Evolutionary conservation across 148 eudicot genomes (phyloP).

Genomic region (Arctostaphylos glauca): DNA sequence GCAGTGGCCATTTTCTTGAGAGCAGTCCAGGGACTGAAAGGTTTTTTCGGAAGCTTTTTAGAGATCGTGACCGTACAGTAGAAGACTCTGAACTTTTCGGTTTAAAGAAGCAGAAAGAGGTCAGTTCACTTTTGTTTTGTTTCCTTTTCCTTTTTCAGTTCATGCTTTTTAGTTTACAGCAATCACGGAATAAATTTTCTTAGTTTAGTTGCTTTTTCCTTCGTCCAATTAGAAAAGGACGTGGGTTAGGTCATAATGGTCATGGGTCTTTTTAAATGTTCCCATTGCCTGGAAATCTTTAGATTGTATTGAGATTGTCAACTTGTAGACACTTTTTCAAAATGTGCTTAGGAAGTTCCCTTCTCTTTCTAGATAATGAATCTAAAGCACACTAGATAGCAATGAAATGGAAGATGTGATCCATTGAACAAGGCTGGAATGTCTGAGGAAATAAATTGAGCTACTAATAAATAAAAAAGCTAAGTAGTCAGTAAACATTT

Average conservation of each 20-base stretch:
- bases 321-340: not conserved
- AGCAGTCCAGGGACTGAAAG: conserved; percentile 97
- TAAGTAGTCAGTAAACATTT: not conserved
- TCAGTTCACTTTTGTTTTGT: conserved; percentile 35
- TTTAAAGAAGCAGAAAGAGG: conserved; percentile 67
- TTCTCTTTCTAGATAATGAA: not conserved
- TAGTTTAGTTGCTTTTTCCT: not conserved
- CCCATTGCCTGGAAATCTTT: not conserved
- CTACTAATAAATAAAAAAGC: too few relatives aligned
- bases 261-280: not conserved
- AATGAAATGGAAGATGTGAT: not conserved
- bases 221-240: not conserved
- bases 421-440: not conserved
- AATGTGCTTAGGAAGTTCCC: not conserved
- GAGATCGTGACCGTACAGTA: conserved; percentile 89
- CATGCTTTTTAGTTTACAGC: not conserved
- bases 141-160: conserved; percentile 4
- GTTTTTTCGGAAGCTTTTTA: conserved; percentile 87
- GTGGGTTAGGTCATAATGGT: not conserved
- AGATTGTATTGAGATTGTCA: not conserved
- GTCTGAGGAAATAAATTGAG: not conserved
- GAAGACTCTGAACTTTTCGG: conserved; percentile 93
- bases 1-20: conserved; percentile 54
- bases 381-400: not conserved
- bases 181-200: not conserved